These are phyloP conservation scores for Nicotiana obtusifolia DNA, from an alignment of 257 asterid genomes.

Conservation along the genomic window DNA sequence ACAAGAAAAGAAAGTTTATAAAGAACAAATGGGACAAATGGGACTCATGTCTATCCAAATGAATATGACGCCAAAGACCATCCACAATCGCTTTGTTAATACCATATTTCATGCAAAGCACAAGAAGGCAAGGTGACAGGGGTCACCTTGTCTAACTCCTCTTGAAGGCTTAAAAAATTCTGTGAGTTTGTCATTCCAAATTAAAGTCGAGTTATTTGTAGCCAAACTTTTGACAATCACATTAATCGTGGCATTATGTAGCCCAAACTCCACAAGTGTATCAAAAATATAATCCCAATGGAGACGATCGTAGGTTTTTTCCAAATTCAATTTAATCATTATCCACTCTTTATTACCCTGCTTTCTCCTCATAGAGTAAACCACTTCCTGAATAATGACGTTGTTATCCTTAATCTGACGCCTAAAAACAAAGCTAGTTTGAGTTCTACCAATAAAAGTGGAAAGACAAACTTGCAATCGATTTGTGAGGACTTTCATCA, in stretches of 20 bases:
- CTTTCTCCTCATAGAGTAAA: background rate
- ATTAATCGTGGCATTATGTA: background rate
- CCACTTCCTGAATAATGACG: background rate
- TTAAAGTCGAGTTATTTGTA: background rate
- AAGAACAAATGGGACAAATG: background rate
- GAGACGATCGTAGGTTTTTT: no score
- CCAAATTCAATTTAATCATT: background rate
- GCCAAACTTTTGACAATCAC: background rate
- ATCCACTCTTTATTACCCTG: background rate
- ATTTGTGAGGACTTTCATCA: no score
- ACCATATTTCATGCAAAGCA: background rate
- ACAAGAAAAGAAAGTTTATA: background rate
- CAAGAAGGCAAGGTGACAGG: background rate
- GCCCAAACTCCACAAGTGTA: background rate
- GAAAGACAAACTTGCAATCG: no score
- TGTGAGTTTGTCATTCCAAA: background rate
- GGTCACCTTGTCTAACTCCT: background rate
- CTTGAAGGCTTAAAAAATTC: background rate
- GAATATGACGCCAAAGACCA: background rate
- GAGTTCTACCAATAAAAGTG: no score
- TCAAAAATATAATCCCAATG: no score
- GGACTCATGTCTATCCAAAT: background rate
- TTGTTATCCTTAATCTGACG: background rate
- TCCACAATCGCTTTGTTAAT: background rate
- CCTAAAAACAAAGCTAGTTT: background rate